Conservation (phyloP, 2,329 filamentous ascomycete genomes). For the Akanthomyces dipterigenus region DNA sequence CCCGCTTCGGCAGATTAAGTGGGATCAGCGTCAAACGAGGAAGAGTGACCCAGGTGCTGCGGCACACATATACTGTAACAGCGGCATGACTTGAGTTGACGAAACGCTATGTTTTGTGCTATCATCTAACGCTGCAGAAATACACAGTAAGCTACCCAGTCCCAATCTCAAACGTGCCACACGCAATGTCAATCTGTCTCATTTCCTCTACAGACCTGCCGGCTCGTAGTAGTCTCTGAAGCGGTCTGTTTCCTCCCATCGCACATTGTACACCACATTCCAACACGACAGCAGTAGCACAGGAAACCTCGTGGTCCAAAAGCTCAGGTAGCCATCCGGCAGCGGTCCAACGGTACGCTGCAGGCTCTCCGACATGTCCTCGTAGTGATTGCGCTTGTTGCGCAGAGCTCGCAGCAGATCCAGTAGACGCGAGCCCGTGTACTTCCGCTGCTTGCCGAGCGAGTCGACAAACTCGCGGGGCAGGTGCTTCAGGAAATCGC, state of each 20-base stretch:
- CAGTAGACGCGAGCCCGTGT: conserved; percentile 74
- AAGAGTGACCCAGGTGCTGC: too few species aligned
- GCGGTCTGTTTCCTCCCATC: conserved; percentile 55
- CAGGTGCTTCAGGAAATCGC: conserved; percentile 72
- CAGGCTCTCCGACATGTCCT: conserved; percentile 82
- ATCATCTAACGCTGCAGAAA: background rate
- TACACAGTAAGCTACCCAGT: background rate
- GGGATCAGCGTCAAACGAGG: too few species aligned
- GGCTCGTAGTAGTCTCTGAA: conserved; percentile 67
- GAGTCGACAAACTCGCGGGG: conserved; percentile 81
- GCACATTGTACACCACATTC: conserved; percentile 61
- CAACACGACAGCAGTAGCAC: conserved; percentile 73
- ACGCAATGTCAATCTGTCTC: background rate
- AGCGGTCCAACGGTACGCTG: conserved; percentile 63
- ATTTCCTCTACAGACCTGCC: conserved; percentile 19
- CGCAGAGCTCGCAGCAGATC: conserved; percentile 82
- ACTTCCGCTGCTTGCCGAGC: conserved; percentile 90
- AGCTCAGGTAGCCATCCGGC: conserved; percentile 74
- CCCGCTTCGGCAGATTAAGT: conserved; percentile 27
- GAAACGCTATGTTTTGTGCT: conserved; percentile 16
- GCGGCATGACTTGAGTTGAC: too few species aligned
- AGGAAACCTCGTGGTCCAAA: conserved; percentile 78
- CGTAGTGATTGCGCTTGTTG: conserved; percentile 97
- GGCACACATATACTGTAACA: too few species aligned
- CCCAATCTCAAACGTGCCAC: too few species aligned